Base-by-base conservation (phyloP, 306 rosid genomes). In the Styphnolobium japonicum region DNA sequence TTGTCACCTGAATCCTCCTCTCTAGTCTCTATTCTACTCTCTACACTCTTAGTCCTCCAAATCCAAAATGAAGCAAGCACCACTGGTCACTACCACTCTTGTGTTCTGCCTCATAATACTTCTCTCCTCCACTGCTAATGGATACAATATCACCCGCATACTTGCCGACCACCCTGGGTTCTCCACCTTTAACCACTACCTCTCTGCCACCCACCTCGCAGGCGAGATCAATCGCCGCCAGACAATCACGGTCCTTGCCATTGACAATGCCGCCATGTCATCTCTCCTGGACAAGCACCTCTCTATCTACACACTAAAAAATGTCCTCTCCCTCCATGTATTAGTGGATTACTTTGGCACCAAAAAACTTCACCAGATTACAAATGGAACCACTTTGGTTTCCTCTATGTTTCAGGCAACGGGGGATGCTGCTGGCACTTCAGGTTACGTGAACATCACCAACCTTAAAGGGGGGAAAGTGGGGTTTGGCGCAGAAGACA, bases 171-270 rank as follows among this genome's bases (percentile, higher is more conserved):
- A 86, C 86, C 99, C 98, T 0, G 85, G 67, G 0, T 86, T 90
- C 84, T 91, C 98, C 68, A 89, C 96, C 86, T 95, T 90, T 87
- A 95, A 89, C 87, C 97, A 91, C 84, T 93, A 93, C 86, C 99
- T 95, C 71, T 48, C 93, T 61, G n/a, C 80, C 81, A 95, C 99
- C 4, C 99, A 89, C 86, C 96, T 95, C 5, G 98, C 97, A 52
- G 90, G 70, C 10, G 99, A 95, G 65, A 91, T 95, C 78, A 95
- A 95, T 92, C 94, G 94, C 75, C 92, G 99, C 10, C 92, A 84
- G 39, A 95, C 99, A 80, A 95, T 95, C 67, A 95, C 99, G 19
- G 89, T 93, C 85, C 98, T 95, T 0, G 94, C 96, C 42, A 19
- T 95, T 11, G 97, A 95, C 92, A 95, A 95, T 64, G 87, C 88